Percentiles rank a stretch among this genome's conserved stretches.
Evolutionary conservation across 1,139 yeast genomes (phyloP).

Genomic region (Chernovozyma sophiae-reginae): DNA sequence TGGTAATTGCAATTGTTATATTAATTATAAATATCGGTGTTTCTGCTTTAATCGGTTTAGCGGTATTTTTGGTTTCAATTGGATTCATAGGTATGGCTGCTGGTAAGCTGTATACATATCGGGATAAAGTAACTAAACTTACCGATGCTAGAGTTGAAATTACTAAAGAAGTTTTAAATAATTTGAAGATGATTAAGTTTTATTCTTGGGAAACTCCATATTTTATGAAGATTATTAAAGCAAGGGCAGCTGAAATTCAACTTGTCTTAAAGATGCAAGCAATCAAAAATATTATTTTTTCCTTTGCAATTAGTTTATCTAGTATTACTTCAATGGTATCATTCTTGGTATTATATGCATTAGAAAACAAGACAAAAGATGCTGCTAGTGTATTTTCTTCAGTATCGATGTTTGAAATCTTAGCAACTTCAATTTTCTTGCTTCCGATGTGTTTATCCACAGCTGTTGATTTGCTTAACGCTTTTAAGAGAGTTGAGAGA

Average conservation of each 20-base stretch:
- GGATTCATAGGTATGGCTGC: slow-evolving; percentile 7
- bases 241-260: slow-evolving; percentile 10
- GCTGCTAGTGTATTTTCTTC: slow-evolving; percentile 16
- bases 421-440: slow-evolving; percentile 11
- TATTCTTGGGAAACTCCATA: slow-evolving; percentile 31
- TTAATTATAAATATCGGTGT: slow-evolving; percentile 66
- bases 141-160: slow-evolving; percentile 54
- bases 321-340: slow-evolving; percentile 11
- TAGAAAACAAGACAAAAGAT: slow-evolving; percentile 8
- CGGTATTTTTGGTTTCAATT: slow-evolving; percentile 34
- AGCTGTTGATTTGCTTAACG: slow-evolving; percentile 12
- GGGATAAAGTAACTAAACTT: slow-evolving; percentile 31
- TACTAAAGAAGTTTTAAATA: slow-evolving; percentile 55
- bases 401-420: slow-evolving; percentile 12
- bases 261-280: slow-evolving; percentile 11
- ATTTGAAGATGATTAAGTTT: slow-evolving; percentile 60
- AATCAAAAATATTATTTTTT: slow-evolving; percentile 9
- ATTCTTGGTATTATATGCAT: slow-evolving; percentile 11
- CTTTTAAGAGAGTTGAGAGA: slow-evolving; percentile 8
- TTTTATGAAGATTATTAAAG: slow-evolving; percentile 8
- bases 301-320: slow-evolving; percentile 11
- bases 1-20: slow-evolving; percentile 53
- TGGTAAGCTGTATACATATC: slow-evolving; percentile 10
- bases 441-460: slow-evolving; percentile 13
- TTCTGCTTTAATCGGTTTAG: slow-evolving; percentile 59